Evolutionary conservation across 225 moss, liverwort and hornwort species (phyloP), one percentile per base, ranked within the genome.

Genomic region (Climacium dendroides): DNA sequence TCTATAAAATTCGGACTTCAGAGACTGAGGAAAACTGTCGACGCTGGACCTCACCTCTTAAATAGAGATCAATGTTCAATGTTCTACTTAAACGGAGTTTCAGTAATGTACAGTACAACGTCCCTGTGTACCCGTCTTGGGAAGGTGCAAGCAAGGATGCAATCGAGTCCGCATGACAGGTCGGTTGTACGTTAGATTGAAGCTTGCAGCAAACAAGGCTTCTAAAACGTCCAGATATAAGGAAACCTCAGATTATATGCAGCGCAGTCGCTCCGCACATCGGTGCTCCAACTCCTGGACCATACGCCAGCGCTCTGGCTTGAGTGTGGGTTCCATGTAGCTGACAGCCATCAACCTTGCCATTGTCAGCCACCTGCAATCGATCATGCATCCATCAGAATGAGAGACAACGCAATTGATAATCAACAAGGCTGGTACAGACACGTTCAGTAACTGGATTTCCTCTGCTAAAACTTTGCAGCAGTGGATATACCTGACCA

Each of bases 351-450:
- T 89, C 81, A 99, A 79, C 90, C 96, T 95, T 78, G 96, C 95
- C 91, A 99, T 85, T 74, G 92, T 97, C 91, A 99, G 88, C 98
- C 98, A 97, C 89, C 98, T 98, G 93, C 86, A 79, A 87, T 77
- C 39, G 35, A 45, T 57, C 83, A 63, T 28, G 55, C 39, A 84
- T 52, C 41, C 50, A 61, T 74, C 64, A 64, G 4, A 64, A 75
- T 45, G 45, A 26, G 50, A 81, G 39, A 62, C 52, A 62, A 52
- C 37, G 62, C 43, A 55, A 25, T 25, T 57, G 39, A 66, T 47
- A 81, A 47, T 34, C 18, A 25, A 64, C 25, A 64, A 30, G 81
- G 16, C 64, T 34, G 30, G 16, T 28, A n/a, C 48, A 81, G 16
- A 65, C 11, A 61, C 26, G 22, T 66, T 37, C 66, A 25, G 48